Percentiles rank a stretch among this genome's conserved stretches.
These are phyloP conservation scores for sunflower (Helianthus annuus) DNA, from an alignment of 129 eudicot species.

Conservation along the genomic window DNA sequence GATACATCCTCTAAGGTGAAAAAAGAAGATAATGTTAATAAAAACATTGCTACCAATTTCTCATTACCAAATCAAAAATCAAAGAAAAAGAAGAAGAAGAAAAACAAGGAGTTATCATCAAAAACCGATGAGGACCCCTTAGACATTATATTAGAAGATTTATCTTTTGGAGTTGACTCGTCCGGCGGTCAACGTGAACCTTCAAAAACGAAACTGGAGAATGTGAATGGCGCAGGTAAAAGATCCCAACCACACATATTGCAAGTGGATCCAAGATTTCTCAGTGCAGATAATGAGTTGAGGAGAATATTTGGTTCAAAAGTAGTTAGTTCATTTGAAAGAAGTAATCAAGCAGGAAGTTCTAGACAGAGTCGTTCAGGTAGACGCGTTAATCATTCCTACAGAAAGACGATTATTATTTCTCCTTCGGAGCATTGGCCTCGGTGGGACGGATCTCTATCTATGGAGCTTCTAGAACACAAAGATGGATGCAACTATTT, in stretches of 20 bases:
- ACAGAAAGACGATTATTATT: slow-evolving; percentile 62
- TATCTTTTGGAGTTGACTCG: slow-evolving; percentile 49
- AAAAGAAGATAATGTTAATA: slow-evolving; percentile 20
- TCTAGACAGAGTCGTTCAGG: slow-evolving; percentile 74
- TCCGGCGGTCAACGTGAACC: slow-evolving; percentile 31
- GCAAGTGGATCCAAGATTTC: slow-evolving; percentile 79
- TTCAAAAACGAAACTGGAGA: slow-evolving; percentile 30
- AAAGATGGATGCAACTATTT: slow-evolving; percentile 62
- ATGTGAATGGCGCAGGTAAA: slow-evolving; percentile 32
- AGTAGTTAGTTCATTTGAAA: slow-evolving; percentile 79
- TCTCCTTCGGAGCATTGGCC: slow-evolving; percentile 90
- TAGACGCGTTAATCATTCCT: slow-evolving; percentile 64
- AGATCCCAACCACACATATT: slow-evolving; percentile 35
- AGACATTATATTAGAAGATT: slow-evolving; percentile 40
- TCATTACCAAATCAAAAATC: slow-evolving; percentile 44
- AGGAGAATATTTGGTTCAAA: slow-evolving; percentile 90
- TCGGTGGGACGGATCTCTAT: slow-evolving; percentile 86
- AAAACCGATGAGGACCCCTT: slow-evolving; percentile 26
- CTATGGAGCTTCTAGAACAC: slow-evolving; percentile 81
- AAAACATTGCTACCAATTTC: slow-evolving; percentile 24
- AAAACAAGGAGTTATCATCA: slow-evolving; percentile 37
- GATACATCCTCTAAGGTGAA: slow-evolving; percentile 31
- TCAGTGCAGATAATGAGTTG: slow-evolving; percentile 87
- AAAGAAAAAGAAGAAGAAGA: slow-evolving; percentile 77
- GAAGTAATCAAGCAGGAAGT: slow-evolving; percentile 59